Percentiles rank a stretch among this genome's conserved stretches.
These are phyloP conservation scores for Beauveria asiatica DNA, from an alignment of 2,329 filamentous ascomycete genomes.

Conservation along the genomic window DNA sequence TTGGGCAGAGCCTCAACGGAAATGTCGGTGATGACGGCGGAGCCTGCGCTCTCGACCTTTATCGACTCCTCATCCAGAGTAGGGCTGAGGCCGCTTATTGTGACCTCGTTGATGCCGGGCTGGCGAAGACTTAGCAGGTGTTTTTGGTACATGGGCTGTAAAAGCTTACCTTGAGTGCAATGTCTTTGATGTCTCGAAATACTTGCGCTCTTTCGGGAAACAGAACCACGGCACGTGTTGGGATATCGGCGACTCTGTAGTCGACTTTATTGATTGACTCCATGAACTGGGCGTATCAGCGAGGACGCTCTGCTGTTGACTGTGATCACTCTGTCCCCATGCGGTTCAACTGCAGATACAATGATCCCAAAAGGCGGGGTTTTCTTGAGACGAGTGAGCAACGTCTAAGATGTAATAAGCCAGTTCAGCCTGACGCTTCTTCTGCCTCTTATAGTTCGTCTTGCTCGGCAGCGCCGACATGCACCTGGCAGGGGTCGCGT, in stretches of 20 bases:
- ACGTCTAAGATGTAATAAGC: not conserved
- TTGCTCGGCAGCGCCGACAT: not conserved
- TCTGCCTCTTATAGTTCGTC: not conserved
- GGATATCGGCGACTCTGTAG: constrained; percentile 47
- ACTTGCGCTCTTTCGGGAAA: constrained; percentile 55
- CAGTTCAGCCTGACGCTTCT: not conserved
- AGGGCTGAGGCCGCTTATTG: constrained; percentile 46
- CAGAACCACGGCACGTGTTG: constrained; percentile 53
- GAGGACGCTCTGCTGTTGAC: not conserved
- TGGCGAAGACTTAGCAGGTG: constrained; percentile 15
- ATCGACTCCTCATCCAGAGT: constrained; percentile 50
- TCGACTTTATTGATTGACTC: constrained; percentile 35
- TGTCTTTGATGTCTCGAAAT: constrained; percentile 48
- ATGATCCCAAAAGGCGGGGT: too few species aligned
- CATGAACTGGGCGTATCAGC: constrained; percentile 19
- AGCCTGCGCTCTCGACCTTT: constrained; percentile 49
- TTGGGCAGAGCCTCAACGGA: constrained; percentile 50
- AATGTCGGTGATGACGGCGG: constrained; percentile 52
- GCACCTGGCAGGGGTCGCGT: not conserved
- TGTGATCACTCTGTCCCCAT: too few species aligned
- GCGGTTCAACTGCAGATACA: too few species aligned
- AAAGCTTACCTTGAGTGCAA: constrained; percentile 20
- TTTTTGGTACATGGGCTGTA: not conserved
- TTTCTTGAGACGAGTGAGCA: too few species aligned
- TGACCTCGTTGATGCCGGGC: constrained; percentile 50